These are phyloP conservation scores for Colletotrichum tofieldiae DNA, from an alignment of 2,329 filamentous ascomycete genomes.

Conservation along the genomic window DNA sequence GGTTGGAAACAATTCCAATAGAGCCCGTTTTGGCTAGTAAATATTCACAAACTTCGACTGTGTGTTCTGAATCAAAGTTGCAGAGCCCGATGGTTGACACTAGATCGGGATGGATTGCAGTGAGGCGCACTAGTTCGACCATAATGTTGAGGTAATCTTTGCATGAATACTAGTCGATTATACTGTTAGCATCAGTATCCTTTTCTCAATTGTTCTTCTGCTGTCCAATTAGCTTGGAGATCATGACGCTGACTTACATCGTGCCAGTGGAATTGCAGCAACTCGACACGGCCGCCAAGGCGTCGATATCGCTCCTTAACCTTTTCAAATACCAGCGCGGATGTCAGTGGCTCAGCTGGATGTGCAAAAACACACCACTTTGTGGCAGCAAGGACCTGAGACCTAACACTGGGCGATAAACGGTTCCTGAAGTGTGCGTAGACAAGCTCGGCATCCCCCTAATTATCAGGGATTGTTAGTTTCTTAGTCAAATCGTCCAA, in stretches of 20 bases:
- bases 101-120: slow-evolving; percentile 11
- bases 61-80: slow-evolving; percentile 32
- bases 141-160: slow-evolving; percentile 23
- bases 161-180: background rate
- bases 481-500: background rate
- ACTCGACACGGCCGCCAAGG: slow-evolving; percentile 51
- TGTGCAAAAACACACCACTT: slow-evolving; percentile 55
- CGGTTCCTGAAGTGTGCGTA: slow-evolving; percentile 51
- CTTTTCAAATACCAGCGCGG: slow-evolving; percentile 48
- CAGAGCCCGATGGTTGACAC: slow-evolving; percentile 28
- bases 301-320: slow-evolving; percentile 53
- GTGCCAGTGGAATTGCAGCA: slow-evolving; percentile 56
- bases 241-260: slow-evolving; percentile 47
- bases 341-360: slow-evolving; percentile 46
- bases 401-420: slow-evolving; percentile 44
- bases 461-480: background rate
- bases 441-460: slow-evolving; percentile 55
- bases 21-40: slow-evolving; percentile 28
- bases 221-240: background rate
- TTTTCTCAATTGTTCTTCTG: background rate
- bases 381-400: slow-evolving; percentile 51
- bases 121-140: slow-evolving; percentile 20
- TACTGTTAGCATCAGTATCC: background rate
- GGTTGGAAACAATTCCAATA: slow-evolving; percentile 23
- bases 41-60: slow-evolving; percentile 27